These are phyloP conservation scores for Rhipidocladum racemiflorum DNA, from an alignment of 176 grass and related monocot species.

Conservation along the genomic window DNA sequence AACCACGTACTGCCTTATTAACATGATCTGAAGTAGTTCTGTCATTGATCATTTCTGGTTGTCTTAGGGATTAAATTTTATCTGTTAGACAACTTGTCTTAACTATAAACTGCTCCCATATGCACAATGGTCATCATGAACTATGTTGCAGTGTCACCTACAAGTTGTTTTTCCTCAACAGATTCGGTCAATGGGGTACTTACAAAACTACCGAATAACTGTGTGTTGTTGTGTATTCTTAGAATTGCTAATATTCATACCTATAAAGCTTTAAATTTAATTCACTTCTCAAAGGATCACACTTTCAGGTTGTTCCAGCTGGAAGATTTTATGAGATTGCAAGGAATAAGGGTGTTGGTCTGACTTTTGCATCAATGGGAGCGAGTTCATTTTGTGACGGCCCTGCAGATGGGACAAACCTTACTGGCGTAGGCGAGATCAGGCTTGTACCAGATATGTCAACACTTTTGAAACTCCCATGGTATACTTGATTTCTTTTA, in stretches of 20 bases:
- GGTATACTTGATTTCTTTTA: constrained; percentile 54
- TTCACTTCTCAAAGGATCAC: constrained; percentile 13
- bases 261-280: background rate
- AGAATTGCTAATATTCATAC: background rate
- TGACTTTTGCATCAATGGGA: constrained; percentile 77
- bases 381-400: constrained; percentile 80
- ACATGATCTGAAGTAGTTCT: background rate
- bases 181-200: background rate
- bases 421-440: constrained; percentile 89
- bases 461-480: constrained; percentile 75
- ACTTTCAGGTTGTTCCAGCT: constrained; percentile 77
- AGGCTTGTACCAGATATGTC: constrained; percentile 84
- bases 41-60: constrained; percentile 3
- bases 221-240: background rate
- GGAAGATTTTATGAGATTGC: constrained; percentile 78
- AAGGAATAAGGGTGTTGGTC: constrained; percentile 72
- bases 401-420: constrained; percentile 75
- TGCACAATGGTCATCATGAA: constrained; percentile 12
- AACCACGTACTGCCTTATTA: background rate
- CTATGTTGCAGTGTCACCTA: background rate
- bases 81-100: background rate
- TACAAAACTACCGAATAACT: background rate
- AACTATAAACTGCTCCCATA: background rate
- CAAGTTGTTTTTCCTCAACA: background rate
- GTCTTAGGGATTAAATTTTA: constrained; percentile 1